A percentile compares a stretch with the other conserved stretches of the same genome.
Conservation (phyloP, 2,329 filamentous ascomycete genomes). For the Trichoderma atroviride region DNA sequence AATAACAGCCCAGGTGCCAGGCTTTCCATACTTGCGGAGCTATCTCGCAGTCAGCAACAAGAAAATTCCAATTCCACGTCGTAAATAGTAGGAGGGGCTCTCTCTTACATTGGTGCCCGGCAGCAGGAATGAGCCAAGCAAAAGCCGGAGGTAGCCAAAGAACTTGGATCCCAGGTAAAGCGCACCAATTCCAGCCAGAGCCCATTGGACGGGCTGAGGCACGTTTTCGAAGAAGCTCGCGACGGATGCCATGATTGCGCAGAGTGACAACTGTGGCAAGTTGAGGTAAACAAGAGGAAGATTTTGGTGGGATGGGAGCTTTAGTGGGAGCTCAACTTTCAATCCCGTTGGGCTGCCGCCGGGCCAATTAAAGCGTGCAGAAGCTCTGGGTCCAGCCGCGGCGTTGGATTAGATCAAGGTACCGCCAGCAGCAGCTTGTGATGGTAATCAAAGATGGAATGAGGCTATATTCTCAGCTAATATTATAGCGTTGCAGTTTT, state of each 20-base stretch:
- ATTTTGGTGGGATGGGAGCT: conserved; percentile 15
- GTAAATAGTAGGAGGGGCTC: background rate
- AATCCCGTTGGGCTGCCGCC: conserved; percentile 1
- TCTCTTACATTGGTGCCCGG: conserved; percentile 61
- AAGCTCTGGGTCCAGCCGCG: conserved; percentile 11
- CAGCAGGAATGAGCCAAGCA: conserved; percentile 70
- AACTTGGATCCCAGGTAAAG: conserved; percentile 60
- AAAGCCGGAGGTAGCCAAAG: conserved; percentile 60
- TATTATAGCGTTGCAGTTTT: background rate
- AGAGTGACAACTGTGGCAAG: background rate
- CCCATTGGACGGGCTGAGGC: conserved; percentile 47
- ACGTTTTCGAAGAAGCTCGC: conserved; percentile 34
- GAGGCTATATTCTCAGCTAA: background rate
- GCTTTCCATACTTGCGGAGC: conserved; percentile 88
- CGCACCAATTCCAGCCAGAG: conserved; percentile 59
- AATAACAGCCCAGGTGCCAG: conserved; percentile 90
- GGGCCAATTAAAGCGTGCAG: conserved; percentile 5
- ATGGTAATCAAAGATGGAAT: background rate
- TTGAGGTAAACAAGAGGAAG: conserved; percentile 5
- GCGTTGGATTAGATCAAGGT: background rate
- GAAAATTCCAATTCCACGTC: background rate
- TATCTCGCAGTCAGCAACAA: conserved; percentile 4
- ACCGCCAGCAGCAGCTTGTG: background rate
- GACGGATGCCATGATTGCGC: conserved; percentile 36
- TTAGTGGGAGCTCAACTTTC: conserved; percentile 12